These are phyloP conservation scores for Stagonosporopsis chrysanthemi DNA, from an alignment of 2,329 filamentous ascomycete genomes.

Conservation along the genomic window DNA sequence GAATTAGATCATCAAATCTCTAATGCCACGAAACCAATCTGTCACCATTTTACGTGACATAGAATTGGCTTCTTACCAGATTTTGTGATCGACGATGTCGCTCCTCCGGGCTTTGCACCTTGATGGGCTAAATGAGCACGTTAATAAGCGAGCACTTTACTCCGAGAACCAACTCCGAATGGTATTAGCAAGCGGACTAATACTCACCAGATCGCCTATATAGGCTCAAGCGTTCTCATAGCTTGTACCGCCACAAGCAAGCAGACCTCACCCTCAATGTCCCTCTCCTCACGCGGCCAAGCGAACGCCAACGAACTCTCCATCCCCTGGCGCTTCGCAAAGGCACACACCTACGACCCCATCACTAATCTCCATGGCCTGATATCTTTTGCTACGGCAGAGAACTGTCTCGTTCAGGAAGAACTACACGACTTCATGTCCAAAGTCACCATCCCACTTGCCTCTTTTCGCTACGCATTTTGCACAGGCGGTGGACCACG, in stretches of 20 bases:
- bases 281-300: constrained; percentile 20
- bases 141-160: constrained; percentile 12
- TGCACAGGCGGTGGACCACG: not conserved
- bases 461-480: constrained; percentile 1
- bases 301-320: constrained; percentile 20
- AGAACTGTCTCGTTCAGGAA: constrained; percentile 61
- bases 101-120: not conserved
- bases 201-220: not conserved
- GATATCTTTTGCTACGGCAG: constrained; percentile 61
- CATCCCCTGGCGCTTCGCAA: constrained; percentile 25
- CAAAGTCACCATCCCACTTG: not conserved
- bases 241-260: not conserved
- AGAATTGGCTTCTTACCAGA: not conserved
- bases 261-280: not conserved
- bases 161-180: constrained; percentile 12
- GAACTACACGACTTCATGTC: constrained; percentile 41
- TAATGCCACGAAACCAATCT: not conserved
- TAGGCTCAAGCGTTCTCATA: not conserved
- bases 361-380: constrained; percentile 54
- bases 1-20: constrained; percentile 9
- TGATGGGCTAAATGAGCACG: constrained; percentile 13
- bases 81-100: not conserved
- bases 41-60: not conserved
- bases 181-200: not conserved
- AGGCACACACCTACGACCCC: constrained; percentile 48